phyloP scores from a whole-genome alignment of 2,329 filamentous ascomycete species.

The Cytospora piceicola region DNA sequence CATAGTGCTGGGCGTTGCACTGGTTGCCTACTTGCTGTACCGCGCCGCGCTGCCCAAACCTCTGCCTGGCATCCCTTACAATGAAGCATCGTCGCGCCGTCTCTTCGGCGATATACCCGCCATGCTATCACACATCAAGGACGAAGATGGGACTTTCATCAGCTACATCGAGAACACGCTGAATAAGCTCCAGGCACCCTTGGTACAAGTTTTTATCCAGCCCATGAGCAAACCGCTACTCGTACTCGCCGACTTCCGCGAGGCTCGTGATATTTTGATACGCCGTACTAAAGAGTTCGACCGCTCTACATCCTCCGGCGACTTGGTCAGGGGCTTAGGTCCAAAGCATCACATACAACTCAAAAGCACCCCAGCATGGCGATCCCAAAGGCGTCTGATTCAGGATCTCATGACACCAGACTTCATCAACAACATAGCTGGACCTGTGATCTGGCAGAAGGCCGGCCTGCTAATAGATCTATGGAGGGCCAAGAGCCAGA shows the following conservation, averaged over 20 bases:
- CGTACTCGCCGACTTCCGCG: slow-evolving; percentile 30
- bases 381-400: not conserved
- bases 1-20: too few relatives aligned
- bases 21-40: slow-evolving; percentile 7
- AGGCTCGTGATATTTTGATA: slow-evolving; percentile 31
- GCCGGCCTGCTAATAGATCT: slow-evolving; percentile 30
- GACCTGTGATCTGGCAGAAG: not conserved
- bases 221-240: slow-evolving; percentile 49
- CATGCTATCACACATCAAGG: slow-evolving; percentile 17
- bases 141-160: slow-evolving; percentile 23
- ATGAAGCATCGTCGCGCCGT: slow-evolving; percentile 30
- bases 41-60: slow-evolving; percentile 34
- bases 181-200: not conserved
- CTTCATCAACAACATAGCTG: slow-evolving; percentile 12
- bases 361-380: not conserved
- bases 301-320: not conserved
- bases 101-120: slow-evolving; percentile 35
- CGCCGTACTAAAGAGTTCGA: slow-evolving; percentile 29
- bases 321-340: not conserved
- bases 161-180: slow-evolving; percentile 29
- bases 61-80: slow-evolving; percentile 39
- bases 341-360: not conserved
- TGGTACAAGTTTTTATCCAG: slow-evolving; percentile 42
- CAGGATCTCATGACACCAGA: slow-evolving; percentile 20
- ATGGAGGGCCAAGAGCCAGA: slow-evolving; percentile 30